phyloP scores from a whole-genome alignment of 1,139 yeast species.

The Petasospora rhodanensis region DNA sequence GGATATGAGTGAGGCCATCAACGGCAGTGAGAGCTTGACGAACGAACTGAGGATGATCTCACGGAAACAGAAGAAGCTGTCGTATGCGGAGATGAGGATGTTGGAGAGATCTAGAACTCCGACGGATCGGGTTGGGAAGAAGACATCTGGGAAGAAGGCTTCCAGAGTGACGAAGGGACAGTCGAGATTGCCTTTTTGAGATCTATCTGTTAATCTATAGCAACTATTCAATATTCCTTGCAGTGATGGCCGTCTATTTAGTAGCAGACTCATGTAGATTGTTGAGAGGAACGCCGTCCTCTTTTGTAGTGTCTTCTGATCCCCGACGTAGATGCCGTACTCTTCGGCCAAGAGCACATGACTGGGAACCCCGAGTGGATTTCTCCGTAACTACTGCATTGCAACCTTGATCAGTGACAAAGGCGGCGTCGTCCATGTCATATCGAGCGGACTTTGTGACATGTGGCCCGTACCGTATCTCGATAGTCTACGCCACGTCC shows the following conservation, averaged over 20 bases:
- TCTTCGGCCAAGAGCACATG: no score
- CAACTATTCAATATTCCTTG: neutral
- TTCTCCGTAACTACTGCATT: no score
- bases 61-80: slow-evolving; percentile 7
- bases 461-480: no score
- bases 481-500: no score
- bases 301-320: no score
- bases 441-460: no score
- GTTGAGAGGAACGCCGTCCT: no score
- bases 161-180: slow-evolving; percentile 20
- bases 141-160: neutral
- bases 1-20: slow-evolving; percentile 26
- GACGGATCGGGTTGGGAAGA: neutral
- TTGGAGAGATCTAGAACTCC: slow-evolving; percentile 2
- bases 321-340: no score
- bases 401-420: no score
- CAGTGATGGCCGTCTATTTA: neutral
- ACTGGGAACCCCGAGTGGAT: no score
- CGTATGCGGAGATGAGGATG: slow-evolving; percentile 10
- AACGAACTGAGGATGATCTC: slow-evolving; percentile 10
- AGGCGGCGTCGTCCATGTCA: no score
- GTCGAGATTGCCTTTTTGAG: slow-evolving; percentile 23
- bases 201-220: neutral
- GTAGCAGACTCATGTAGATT: neutral
- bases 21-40: slow-evolving; percentile 19